Percentiles rank a stretch among this genome's conserved stretches.
phyloP scores from a whole-genome alignment of 208 protist species.

The Trypanosomatidae sp. region DNA sequence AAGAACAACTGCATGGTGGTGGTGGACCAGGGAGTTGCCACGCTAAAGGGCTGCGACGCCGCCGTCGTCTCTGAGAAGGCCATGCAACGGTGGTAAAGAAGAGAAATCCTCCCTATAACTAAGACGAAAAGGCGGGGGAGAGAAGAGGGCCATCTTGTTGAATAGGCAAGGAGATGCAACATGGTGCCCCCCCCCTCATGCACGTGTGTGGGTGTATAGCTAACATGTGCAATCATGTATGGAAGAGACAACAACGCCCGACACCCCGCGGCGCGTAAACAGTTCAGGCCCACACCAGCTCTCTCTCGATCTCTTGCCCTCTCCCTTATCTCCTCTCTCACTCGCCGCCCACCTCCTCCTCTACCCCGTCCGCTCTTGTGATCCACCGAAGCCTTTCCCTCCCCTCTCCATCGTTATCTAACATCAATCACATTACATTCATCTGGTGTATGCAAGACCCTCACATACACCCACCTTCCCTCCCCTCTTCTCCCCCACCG shows the following conservation, averaged over 20 bases:
- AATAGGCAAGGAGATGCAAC: neutral
- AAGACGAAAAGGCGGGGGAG: neutral
- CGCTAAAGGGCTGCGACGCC: constrained; percentile 25
- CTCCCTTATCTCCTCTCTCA: neutral
- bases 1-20: constrained; percentile 40
- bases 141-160: neutral
- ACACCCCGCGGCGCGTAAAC: too few relatives aligned
- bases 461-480: neutral
- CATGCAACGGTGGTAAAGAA: constrained; percentile 34
- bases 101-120: too few relatives aligned
- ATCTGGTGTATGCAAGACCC: neutral
- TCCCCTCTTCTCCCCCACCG: neutral
- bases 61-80: constrained; percentile 10
- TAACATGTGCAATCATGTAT: neutral
- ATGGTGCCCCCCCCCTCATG: neutral
- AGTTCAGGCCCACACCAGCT: neutral
- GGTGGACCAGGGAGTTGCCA: constrained; percentile 7
- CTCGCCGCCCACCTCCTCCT: neutral
- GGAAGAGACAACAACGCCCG: neutral
- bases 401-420: neutral
- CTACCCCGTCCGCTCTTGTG: neutral
- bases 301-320: neutral
- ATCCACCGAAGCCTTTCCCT: neutral
- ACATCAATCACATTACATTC: neutral
- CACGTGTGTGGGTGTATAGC: neutral